Evolutionary conservation across 2,329 filamentous ascomycete genomes (phyloP), one percentile per base, ranked within the genome.

Genomic region (Penicillium sp.): DNA sequence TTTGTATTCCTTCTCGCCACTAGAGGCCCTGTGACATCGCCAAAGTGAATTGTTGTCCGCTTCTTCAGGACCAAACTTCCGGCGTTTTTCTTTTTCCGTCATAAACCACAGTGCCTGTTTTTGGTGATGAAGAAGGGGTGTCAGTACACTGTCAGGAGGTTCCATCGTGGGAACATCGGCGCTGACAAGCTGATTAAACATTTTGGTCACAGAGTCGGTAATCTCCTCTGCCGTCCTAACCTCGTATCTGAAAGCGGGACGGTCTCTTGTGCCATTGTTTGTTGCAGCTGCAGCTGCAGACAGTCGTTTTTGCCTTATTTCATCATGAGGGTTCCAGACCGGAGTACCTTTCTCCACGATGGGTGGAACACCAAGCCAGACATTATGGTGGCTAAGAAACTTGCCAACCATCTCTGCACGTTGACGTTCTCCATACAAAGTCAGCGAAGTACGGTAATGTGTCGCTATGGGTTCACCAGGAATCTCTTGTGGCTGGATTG

Each of bases 61-160:
- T 31, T 89, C 85, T 3, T 81, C 78, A 0, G 80, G 78, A 21
- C 85, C 84, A 51, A 82, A 82, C n/a, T 80, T 79, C 13, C 84
- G 81, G 0, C 85, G 83, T 49, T 85, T 84, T 74, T 98, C 93
- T 61, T 91, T 89, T 21, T 85, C 84, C 10, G 81, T 86, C 88
- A 98, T 92, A 71, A 96, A 98, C 71, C 88, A 86, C 0, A 98
- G 82, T 0, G 90, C 93, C 75, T 97, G 92, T 72, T 91, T 95
- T 73, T 98, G 93, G 75, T 98, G 93, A 57, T 83, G 83, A 43
- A 97, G 85, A 19, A 98, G 78, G 27, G 85, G 81, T 0, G 88
- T 92, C 55, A 83, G 81, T 53, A 95, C 82, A 7, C 78, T 74
- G 2, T 77, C 62, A 53, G 85, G 81, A 0, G 91, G 83, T 4